Evolutionary conservation across 331 rosid genomes (phyloP).

Genomic region (Prunus yedoensis): DNA sequence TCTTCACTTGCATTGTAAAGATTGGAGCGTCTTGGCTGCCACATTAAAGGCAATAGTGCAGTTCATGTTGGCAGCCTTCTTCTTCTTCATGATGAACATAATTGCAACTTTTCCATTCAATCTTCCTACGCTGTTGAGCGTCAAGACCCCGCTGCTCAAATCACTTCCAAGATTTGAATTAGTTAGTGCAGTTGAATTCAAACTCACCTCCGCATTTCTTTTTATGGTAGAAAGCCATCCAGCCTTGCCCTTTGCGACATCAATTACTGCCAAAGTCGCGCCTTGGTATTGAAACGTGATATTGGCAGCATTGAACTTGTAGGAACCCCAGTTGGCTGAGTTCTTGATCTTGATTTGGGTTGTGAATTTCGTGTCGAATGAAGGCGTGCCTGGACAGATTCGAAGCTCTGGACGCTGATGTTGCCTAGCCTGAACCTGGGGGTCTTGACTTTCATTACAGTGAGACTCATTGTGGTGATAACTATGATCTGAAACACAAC

Average conservation of each 20-base stretch:
- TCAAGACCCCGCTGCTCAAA: not conserved
- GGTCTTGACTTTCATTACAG: too few species aligned
- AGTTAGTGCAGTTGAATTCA: constrained; percentile 3
- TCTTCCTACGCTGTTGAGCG: too few species aligned
- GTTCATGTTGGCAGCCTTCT: constrained; percentile 32
- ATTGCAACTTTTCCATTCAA: constrained; percentile 11
- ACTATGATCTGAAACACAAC: too few species aligned
- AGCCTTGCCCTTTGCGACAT: too few species aligned
- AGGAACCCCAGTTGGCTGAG: too few species aligned
- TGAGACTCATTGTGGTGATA: too few species aligned
- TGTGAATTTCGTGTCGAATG: too few species aligned
- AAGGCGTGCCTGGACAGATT: too few species aligned
- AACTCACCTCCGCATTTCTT: not conserved
- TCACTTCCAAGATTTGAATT: constrained; percentile 11
- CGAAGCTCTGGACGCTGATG: too few species aligned
- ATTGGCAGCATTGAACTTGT: not conserved
- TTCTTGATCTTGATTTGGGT: too few species aligned
- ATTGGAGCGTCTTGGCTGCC: not conserved
- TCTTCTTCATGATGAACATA: constrained; percentile 35
- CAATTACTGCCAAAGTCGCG: not conserved
- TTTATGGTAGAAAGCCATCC: too few species aligned
- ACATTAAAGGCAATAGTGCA: constrained; percentile 36
- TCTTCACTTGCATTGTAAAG: constrained; percentile 27
- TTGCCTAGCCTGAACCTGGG: too few species aligned
- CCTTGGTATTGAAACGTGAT: not conserved